Base-by-base conservation (phyloP, 2,329 filamentous ascomycete species). In the Emergomyces pasteurianus region DNA sequence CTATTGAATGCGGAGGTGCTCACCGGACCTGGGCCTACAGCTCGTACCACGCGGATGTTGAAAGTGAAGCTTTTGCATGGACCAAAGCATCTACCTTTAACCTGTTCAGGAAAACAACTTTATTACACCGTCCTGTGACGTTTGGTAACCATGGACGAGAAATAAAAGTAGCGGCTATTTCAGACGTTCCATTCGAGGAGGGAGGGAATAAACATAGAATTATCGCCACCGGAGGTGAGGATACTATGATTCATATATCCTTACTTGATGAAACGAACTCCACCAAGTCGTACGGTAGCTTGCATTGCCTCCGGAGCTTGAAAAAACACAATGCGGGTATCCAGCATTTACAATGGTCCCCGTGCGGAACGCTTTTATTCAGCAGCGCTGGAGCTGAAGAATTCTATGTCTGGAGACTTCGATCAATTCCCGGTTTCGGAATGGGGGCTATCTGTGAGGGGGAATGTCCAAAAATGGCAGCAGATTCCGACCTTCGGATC, bases 351-450 rank as follows among this genome's bases (percentile, higher is more conserved):
- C 81, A 81, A 62, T 97, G 90, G 89, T 84, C 88, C 1, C 70
- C 72, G 0, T 80, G 83, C 54, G 83, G 86, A 1, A 72, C 78
- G 0, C 88, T 87, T 66, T 81, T 99, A 2, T 88, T 97, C 71
- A 96, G 89, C 65, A 92, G 90, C 67, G 90, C 84, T 6, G 94
- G 92, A 0, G 86, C 85, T 63, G 92, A 96, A 71, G 92, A 99
- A 73, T 87, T 97, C 64, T 92, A 87, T 67, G 81, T 92, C 12
- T 99, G 94, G 92, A 81, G 83, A 47, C 73, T 92, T 40, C 78
- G 77, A 54, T 69, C 70, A 12, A 71, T 88, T 7, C 78, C 84
- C 31, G 77, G 79, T 1, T 74, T 83, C 60, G 77, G 75, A 2
- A 67, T 84, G 10, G 81, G 83, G 0, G 75, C 82, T 0, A 73